Evolutionary conservation across 495 filamentous ascomycete genomes (phyloP).

Genomic region (Aspergillus leporis): DNA sequence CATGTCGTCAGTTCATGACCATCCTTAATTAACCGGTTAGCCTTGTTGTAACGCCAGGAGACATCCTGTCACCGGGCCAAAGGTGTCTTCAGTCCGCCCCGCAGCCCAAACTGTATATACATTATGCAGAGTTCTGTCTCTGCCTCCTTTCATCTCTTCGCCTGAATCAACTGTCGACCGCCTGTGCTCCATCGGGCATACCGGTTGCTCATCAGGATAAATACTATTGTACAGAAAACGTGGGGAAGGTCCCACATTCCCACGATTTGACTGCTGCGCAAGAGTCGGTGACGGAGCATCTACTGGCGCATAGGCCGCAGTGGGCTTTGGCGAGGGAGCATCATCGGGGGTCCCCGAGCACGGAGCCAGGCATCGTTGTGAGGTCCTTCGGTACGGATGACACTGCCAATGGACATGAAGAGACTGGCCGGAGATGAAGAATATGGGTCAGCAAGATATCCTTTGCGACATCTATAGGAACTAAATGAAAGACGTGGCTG

Average conservation of each 20-base stretch:
- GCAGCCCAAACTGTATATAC: slow-evolving; percentile 21
- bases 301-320: slow-evolving; percentile 40
- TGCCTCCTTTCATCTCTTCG: background rate
- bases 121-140: slow-evolving; percentile 4
- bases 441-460: slow-evolving; percentile 9
- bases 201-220: background rate
- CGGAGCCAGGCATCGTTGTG: slow-evolving; percentile 51
- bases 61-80: slow-evolving; percentile 12
- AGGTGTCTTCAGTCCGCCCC: slow-evolving; percentile 10
- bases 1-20: slow-evolving; percentile 10
- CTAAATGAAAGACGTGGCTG: background rate
- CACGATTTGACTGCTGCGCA: slow-evolving; percentile 9
- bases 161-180: background rate
- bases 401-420: slow-evolving; percentile 98
- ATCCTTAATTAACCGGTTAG: slow-evolving; percentile 24
- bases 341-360: slow-evolving; percentile 47
- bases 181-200: slow-evolving; percentile 1
- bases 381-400: slow-evolving; percentile 81
- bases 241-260: background rate
- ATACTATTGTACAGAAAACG: slow-evolving; percentile 39
- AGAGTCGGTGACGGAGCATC: slow-evolving; percentile 6
- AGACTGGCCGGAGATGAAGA: slow-evolving; percentile 58
- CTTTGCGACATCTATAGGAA: background rate
- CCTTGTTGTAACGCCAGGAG: slow-evolving; percentile 20
- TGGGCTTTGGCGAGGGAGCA: slow-evolving; percentile 46